Conservation (phyloP, 129 eudicot genomes). For the Helianthus tuberosus region DNA sequence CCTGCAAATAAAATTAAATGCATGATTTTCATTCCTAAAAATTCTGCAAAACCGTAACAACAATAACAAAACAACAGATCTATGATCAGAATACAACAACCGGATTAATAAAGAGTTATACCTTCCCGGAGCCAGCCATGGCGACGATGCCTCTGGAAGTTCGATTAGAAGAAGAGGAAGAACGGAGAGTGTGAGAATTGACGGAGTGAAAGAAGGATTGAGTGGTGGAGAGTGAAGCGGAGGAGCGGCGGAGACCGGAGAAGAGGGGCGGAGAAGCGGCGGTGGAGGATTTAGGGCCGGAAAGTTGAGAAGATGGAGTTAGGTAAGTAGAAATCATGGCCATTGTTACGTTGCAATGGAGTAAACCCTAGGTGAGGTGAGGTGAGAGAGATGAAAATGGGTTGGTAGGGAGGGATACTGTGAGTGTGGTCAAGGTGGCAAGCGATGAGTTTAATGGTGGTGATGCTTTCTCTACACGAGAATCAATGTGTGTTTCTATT, state of each 20-base stretch:
- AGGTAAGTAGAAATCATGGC: constrained; percentile 48
- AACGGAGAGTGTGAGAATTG: constrained; percentile 58
- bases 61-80: constrained; percentile 8
- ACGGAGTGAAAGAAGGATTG: constrained; percentile 65
- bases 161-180: constrained; percentile 47
- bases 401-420: constrained; percentile 24
- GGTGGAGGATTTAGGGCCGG: constrained; percentile 53
- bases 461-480: constrained; percentile 15
- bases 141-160: constrained; percentile 64
- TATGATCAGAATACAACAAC: neutral
- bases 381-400: neutral
- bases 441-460: constrained; percentile 45
- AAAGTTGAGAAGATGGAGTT: constrained; percentile 38
- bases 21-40: constrained; percentile 3
- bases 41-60: neutral
- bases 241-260: constrained; percentile 56
- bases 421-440: constrained; percentile 25
- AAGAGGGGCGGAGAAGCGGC: constrained; percentile 39
- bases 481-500: neutral
- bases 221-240: constrained; percentile 40
- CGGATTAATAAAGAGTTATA: constrained; percentile 6
- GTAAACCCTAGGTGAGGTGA: constrained; percentile 15
- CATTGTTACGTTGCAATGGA: constrained; percentile 16
- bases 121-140: constrained; percentile 98
- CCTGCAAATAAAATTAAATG: neutral